Conservation (phyloP, 2,329 filamentous ascomycete species). For the Alternaria tenuissima region DNA sequence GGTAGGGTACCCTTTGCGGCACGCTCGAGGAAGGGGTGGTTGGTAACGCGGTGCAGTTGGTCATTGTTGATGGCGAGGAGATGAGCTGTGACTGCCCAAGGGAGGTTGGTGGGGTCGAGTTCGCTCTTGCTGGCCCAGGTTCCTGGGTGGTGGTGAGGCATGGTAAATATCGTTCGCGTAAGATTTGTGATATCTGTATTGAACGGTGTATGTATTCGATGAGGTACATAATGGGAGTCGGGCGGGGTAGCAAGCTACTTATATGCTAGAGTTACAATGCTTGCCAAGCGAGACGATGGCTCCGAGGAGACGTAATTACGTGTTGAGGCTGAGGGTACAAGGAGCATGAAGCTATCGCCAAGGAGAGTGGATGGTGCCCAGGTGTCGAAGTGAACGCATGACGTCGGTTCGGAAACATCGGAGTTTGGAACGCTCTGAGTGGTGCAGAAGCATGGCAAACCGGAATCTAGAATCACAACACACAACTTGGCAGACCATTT, state of each 20-base stretch:
- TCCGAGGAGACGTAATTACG: conserved; percentile 12
- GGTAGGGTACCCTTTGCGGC: conserved; percentile 44
- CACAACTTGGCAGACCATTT: conserved; percentile 12
- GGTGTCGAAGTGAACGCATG: conserved; percentile 19
- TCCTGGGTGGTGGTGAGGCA: conserved; percentile 31
- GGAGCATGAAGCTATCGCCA: conserved; percentile 15
- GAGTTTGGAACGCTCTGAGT: conserved; percentile 8
- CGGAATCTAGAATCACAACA: conserved; percentile 18
- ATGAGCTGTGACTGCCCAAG: conserved; percentile 42
- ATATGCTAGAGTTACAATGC: conserved; percentile 6
- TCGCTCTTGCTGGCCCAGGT: conserved; percentile 22
- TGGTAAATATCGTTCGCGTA: conserved; percentile 20
- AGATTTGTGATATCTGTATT: conserved; percentile 23
- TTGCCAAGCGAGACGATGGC: conserved; percentile 17
- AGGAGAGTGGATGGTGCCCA: conserved; percentile 10
- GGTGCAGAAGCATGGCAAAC: not conserved
- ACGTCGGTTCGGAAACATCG: conserved; percentile 19
- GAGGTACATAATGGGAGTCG: conserved; percentile 17
- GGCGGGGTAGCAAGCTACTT: conserved; percentile 7
- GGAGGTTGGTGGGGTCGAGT: conserved; percentile 29
- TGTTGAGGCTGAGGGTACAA: conserved; percentile 21
- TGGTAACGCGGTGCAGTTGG: conserved; percentile 42
- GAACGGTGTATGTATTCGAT: conserved; percentile 27
- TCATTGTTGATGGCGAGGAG: conserved; percentile 37
- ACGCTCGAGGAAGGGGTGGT: conserved; percentile 39